phyloP scores from a whole-genome alignment of 148 eudicot species.

The Amaranthus cruentus region DNA sequence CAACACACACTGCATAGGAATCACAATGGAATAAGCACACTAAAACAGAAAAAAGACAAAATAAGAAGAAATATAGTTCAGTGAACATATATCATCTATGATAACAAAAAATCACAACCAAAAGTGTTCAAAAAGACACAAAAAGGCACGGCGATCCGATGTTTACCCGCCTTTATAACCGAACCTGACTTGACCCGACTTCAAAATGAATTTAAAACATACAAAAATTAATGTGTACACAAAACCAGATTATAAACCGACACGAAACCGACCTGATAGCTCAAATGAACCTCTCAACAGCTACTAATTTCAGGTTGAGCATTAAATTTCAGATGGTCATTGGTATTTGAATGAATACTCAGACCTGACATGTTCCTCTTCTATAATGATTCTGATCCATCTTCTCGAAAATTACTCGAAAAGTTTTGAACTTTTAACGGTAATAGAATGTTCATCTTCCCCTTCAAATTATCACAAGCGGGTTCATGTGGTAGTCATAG shows the following conservation, averaged over 20 bases:
- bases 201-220: no score
- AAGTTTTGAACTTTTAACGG: slow-evolving; percentile 16
- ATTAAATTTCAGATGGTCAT: slow-evolving; percentile 31
- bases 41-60: background rate
- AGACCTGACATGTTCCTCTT: slow-evolving; percentile 30
- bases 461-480: slow-evolving; percentile 8
- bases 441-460: slow-evolving; percentile 4
- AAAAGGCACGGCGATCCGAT: no score
- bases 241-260: no score
- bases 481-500: background rate
- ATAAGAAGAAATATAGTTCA: background rate
- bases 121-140: no score
- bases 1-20: slow-evolving; percentile 29
- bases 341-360: slow-evolving; percentile 29
- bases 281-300: no score
- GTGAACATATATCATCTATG: slow-evolving; percentile 15
- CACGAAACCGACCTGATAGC: no score
- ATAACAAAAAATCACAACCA: slow-evolving; percentile 26
- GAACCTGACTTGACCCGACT: no score
- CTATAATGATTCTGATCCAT: slow-evolving; percentile 8
- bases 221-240: no score
- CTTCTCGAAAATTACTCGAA: slow-evolving; percentile 18
- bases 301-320: slow-evolving; percentile 12
- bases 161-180: no score
- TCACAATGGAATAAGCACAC: slow-evolving; percentile 6